These are phyloP conservation scores for Eucalyptus globulus DNA, from an alignment of 345 rosid genomes.

Conservation along the genomic window DNA sequence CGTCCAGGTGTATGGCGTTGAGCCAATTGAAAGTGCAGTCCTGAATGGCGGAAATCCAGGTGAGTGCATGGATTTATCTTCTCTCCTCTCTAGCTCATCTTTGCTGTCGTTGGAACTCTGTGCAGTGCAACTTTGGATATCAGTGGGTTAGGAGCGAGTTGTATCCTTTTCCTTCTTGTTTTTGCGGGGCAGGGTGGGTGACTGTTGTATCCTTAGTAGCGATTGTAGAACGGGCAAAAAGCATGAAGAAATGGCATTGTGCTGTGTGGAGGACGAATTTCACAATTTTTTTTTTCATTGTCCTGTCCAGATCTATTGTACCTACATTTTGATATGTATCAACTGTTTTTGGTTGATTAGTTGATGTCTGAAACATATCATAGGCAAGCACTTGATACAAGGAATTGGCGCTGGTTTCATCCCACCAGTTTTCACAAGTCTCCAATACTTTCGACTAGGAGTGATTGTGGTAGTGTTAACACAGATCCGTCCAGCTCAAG, in stretches of 20 bases:
- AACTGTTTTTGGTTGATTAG: not conserved
- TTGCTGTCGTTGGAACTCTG: not conserved
- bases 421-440: constrained; percentile 8
- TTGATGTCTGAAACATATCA: not conserved
- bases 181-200: not conserved
- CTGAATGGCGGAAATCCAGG: constrained; percentile 28
- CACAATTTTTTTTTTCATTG: not conserved
- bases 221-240: not conserved
- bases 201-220: not conserved
- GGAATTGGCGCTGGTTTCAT: constrained; percentile 55
- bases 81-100: not conserved
- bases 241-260: not conserved
- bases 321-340: not conserved
- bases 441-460: too few species aligned
- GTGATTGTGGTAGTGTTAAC: too few species aligned
- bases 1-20: constrained; percentile 24
- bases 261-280: not conserved
- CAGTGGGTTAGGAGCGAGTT: not conserved
- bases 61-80: not conserved
- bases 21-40: constrained; percentile 32
- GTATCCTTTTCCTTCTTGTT: not conserved
- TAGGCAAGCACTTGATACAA: constrained; percentile 43
- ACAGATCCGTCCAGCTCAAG: too few species aligned
- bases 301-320: not conserved
- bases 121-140: not conserved